Conservation (phyloP, 1,139 yeast species). For the Nakaseomyces bracarensis region DNA sequence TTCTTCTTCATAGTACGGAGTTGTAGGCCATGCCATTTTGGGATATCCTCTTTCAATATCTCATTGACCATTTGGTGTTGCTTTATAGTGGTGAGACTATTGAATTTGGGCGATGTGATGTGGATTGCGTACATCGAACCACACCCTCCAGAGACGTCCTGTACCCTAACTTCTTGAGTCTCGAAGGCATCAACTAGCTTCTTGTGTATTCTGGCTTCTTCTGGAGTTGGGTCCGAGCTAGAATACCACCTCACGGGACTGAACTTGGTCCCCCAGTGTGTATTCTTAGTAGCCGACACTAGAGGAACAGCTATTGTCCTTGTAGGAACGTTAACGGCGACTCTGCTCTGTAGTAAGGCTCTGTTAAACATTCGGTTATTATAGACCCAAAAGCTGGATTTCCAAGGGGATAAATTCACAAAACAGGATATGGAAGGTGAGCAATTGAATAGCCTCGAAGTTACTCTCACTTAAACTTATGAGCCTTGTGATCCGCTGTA, state of each 20-base stretch:
- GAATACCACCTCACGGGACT: no score
- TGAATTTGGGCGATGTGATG: slow-evolving; percentile 64
- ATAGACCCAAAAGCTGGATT: no score
- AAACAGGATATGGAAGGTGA: no score
- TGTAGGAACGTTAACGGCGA: background rate
- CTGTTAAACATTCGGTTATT: background rate
- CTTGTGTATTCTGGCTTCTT: slow-evolving; percentile 56
- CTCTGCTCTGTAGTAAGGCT: background rate
- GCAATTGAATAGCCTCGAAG: no score
- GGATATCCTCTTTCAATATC: slow-evolving; percentile 72
- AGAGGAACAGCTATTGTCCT: background rate
- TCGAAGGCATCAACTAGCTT: slow-evolving; percentile 45
- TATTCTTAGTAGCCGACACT: no score
- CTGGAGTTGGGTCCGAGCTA: slow-evolving; percentile 34
- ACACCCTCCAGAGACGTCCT: slow-evolving; percentile 93
- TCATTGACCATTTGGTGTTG: slow-evolving; percentile 89
- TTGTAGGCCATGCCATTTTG: slow-evolving; percentile 93
- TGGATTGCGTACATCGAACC: slow-evolving; percentile 95
- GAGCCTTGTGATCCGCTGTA: no score
- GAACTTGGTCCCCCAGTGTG: no score
- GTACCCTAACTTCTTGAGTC: slow-evolving; percentile 56
- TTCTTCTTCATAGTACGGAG: slow-evolving; percentile 49
- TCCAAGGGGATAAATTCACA: background rate
- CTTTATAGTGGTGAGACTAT: slow-evolving; percentile 74
- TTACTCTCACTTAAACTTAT: no score